A percentile compares a stretch with the other conserved stretches of the same genome.
Conservation (phyloP, 345 rosid species). For the Pugionium dolabratum region DNA sequence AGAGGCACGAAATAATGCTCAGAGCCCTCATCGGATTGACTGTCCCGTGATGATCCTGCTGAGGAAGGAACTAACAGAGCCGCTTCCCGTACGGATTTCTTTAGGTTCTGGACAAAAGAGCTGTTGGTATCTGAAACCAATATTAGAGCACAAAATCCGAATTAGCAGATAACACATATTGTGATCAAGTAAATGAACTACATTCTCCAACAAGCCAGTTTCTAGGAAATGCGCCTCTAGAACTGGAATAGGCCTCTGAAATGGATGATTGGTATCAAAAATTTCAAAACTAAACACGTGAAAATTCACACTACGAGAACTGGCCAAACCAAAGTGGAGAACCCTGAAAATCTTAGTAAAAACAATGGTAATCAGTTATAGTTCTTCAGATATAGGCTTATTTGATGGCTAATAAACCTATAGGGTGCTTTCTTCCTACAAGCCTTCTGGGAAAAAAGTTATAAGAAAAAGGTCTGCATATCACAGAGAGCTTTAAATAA, state of each 20-base stretch:
- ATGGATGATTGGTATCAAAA: too few relatives aligned
- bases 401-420: too few relatives aligned
- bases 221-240: neutral
- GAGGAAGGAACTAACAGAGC: conserved; percentile 68
- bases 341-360: too few relatives aligned
- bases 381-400: too few relatives aligned
- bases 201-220: neutral
- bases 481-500: neutral
- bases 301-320: too few relatives aligned
- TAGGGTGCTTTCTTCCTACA: too few relatives aligned
- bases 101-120: conserved; percentile 70
- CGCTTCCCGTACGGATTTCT: conserved; percentile 94
- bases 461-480: neutral
- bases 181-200: too few relatives aligned
- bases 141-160: conserved; percentile 25
- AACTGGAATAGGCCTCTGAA: too few relatives aligned
- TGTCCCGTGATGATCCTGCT: conserved; percentile 70
- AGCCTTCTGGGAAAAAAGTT: too few relatives aligned
- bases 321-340: too few relatives aligned
- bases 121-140: conserved; percentile 57
- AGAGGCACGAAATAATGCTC: conserved; percentile 37
- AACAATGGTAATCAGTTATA: too few relatives aligned
- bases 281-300: too few relatives aligned
- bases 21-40: conserved; percentile 72
- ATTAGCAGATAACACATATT: conserved; percentile 7